phyloP scores from a whole-genome alignment of 2,329 filamentous ascomycete genomes.

The Cladosporium sp. region DNA sequence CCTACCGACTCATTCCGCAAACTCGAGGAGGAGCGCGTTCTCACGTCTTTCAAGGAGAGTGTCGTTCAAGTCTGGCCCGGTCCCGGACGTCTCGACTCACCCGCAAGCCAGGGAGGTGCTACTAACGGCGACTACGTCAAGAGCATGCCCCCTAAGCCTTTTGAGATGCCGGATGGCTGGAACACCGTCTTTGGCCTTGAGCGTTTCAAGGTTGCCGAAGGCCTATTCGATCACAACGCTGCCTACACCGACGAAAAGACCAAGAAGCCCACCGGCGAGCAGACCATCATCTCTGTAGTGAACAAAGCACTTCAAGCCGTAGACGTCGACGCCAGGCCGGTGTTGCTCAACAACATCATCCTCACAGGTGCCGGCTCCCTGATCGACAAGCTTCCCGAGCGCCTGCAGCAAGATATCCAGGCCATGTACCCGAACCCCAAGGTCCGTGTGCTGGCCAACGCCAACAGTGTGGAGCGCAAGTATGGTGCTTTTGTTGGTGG shows the following conservation, averaged over 20 bases:
- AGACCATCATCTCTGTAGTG: constrained; percentile 81
- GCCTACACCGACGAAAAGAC: constrained; percentile 53
- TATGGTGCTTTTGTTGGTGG: constrained; percentile 96
- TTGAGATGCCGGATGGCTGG: constrained; percentile 94
- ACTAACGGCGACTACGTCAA: constrained; percentile 70
- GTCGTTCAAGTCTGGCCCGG: constrained; percentile 92
- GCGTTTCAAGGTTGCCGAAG: constrained; percentile 79
- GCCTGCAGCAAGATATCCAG: constrained; percentile 78
- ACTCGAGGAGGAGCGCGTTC: constrained; percentile 85
- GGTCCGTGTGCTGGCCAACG: constrained; percentile 83
- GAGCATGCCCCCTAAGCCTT: constrained; percentile 72
- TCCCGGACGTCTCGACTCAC: constrained; percentile 57
- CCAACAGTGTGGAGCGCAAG: constrained; percentile 78
- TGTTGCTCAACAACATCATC: constrained; percentile 82
- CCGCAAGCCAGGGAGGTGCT: constrained; percentile 31
- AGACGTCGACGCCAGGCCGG: constrained; percentile 81
- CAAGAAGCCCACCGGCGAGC: constrained; percentile 53
- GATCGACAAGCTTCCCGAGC: constrained; percentile 86
- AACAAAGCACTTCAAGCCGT: constrained; percentile 70
- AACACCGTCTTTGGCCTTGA: constrained; percentile 93
- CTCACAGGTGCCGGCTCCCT: constrained; percentile 85
- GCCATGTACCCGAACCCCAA: constrained; percentile 77
- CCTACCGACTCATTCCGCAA: constrained; percentile 67
- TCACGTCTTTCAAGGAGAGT: constrained; percentile 96
- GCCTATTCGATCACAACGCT: constrained; percentile 81